These are phyloP conservation scores for Zymoseptoria pseudotritici DNA, from an alignment of 2,329 filamentous ascomycete genomes.

Conservation along the genomic window DNA sequence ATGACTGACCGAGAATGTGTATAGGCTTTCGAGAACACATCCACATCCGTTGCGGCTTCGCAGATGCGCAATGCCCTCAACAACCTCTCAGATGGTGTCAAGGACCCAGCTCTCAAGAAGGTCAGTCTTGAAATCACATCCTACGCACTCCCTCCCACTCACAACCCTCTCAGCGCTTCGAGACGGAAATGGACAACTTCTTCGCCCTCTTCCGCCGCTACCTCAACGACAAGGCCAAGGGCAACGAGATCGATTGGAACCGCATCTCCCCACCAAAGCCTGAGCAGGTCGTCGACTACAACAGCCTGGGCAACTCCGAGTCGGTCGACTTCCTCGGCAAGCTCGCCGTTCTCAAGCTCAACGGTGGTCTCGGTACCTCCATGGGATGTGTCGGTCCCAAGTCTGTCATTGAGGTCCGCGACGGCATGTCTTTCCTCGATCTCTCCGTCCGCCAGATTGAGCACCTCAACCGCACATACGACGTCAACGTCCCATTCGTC, in stretches of 20 bases:
- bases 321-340: constrained; percentile 94
- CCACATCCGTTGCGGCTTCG: constrained; percentile 91
- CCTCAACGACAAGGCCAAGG: constrained; percentile 98
- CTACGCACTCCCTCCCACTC: not conserved
- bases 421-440: constrained; percentile 99
- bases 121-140: constrained; percentile 40
- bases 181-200: constrained; percentile 99
- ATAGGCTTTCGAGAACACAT: constrained; percentile 98
- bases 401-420: constrained; percentile 98
- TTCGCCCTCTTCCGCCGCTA: constrained; percentile 97
- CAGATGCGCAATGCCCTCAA: constrained; percentile 99
- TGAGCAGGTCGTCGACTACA: constrained; percentile 92
- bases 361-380: constrained; percentile 96
- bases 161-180: constrained; percentile 59
- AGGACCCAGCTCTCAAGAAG: constrained; percentile 71
- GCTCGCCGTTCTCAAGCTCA: constrained; percentile 96
- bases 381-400: constrained; percentile 99
- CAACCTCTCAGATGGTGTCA: constrained; percentile 80
- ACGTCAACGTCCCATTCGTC: constrained; percentile 94
- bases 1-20: constrained; percentile 12
- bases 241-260: constrained; percentile 92
- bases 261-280: constrained; percentile 90
- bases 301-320: constrained; percentile 79
- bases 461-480: constrained; percentile 96
- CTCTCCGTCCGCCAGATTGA: constrained; percentile 98